Evolutionary conservation across 805 yeast genomes (phyloP), one percentile per base, ranked within the genome.

Genomic region (Ascoidea rubescens): DNA sequence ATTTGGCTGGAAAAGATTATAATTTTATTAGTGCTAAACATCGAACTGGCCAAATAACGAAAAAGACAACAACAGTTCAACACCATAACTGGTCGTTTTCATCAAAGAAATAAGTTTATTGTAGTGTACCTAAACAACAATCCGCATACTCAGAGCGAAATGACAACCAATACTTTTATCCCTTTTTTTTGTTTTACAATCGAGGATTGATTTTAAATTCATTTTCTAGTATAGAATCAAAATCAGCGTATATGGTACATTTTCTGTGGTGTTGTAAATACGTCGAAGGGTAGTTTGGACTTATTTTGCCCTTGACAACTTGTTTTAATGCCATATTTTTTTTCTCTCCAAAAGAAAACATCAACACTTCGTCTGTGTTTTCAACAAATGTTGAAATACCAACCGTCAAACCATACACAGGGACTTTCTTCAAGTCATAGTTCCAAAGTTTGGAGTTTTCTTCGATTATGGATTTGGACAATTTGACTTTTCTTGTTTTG

Each of bases 341-440:
- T 51, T 58, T 59, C 17, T 61, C 60, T 28, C 83, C 83, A 59
- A 78, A 69, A 0, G 77, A 82, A 37, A 78, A 67, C 48, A 78
- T 69, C 31, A 71, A 69, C 14, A 78, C 64, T 59, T 78, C 82
- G 49, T 74, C 69, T 2, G 82, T 75, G 58, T 71, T 77, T 55
- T 75, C 79, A 55, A 78, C 65, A 47, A 78, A 71, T 16, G 83
- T 78, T 17, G 82, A 71, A 50, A 78, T 77, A 12, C 83, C 83
- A 31, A 78, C 82, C 31, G 74, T 69, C 28, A 78, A 64, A 0
- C 82, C 83, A 46, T 57, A 62, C 45, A 65, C 68, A 5, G 83
- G 83, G 48, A 78, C 82, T 55, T 73, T 70, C 14, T 66, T 58
- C 49, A 56, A 56, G 56, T 75, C 76, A 54, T 72, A 68, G 48